Base-by-base conservation (phyloP, 805 yeast genomes). In the Hanseniaspora taiwanica region DNA sequence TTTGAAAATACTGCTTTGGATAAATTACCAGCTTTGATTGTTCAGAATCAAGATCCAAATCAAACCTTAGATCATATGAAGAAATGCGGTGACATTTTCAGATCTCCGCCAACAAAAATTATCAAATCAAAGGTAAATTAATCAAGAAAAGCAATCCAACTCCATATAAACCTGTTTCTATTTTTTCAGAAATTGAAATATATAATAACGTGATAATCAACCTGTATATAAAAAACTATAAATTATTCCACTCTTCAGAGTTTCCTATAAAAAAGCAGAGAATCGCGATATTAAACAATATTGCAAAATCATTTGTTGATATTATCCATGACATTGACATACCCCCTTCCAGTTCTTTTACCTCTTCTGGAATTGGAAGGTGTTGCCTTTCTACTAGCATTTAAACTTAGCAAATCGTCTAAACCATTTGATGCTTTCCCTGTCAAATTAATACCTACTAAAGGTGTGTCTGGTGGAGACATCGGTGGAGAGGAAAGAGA, bases 251-350 rank as follows among this genome's bases (percentile, higher is more conserved):
- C n/a, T 17, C 14, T 33, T n/a, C n/a, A n/a, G n/a, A n/a, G n/a
- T n/a, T n/a, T n/a, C n/a, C n/a, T n/a, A n/a, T n/a, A n/a, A n/a
- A n/a, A n/a, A n/a, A n/a, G n/a, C n/a, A n/a, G n/a, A n/a, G n/a
- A n/a, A n/a, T n/a, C n/a, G n/a, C n/a, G n/a, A n/a, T n/a, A n/a
- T n/a, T 21, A 32, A 16, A 21, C 27, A 12, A n/a, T 21, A 23
- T 21, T 16, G n/a, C 13, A 38, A 6, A 17, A 7, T 7, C n/a
- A 18, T 3, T 12, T 12, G 19, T 33, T 48, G 38, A 50, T 48
- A 32, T 47, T 49, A 24, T 55, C 58, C 79, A 78, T 72, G 6
- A 78, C 79, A 55, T 79, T 81, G 36, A 79, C 83, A 51, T 79
- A 79, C 8, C 78, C 78, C 51, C 80, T 66, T 39, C 69, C 70